Evolutionary conservation across 1,139 yeast species (phyloP), one percentile per base, ranked within the genome.

Genomic region (Pichia sp.): DNA sequence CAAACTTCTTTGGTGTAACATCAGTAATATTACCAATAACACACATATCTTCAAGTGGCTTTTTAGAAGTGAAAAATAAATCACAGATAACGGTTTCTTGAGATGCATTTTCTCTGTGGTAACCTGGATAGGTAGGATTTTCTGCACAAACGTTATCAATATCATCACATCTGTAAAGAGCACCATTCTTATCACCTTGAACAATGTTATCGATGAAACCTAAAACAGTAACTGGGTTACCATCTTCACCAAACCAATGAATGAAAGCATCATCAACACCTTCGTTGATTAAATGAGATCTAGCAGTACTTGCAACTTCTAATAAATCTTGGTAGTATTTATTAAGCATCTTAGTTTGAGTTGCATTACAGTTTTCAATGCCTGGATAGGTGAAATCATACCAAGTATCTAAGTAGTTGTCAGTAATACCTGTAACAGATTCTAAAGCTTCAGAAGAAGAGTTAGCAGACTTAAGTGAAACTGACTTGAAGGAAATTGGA

Each of bases 391-490:
- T 44, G 19, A 44, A 6, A 21, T 47, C 47, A 19, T 19, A 15
- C 50, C 50, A 44, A 14, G 47, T 40, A 3, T 44, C 37, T 15
- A 44, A 22, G 17, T 44, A 47, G 10, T 33, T 33, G n/a, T 30
- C 33, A 18, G 34, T 24, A 2, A 34, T 18, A 33, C 50, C 50
- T 11, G 14, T 33, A 28, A 45, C 18, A 11, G 83, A 82, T 88
- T 86, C 83, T 65, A 69, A 76, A 45, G 87, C 86, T 33, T 24
- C 27, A 24, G 27, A 24, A 10, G 81, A 81, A 48, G 90, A 83
- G 62, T 84, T 91, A 34, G 77, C 8, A 10, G 34, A 19, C 12
- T 38, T 38, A 10, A 38, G 17, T n/a, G 31, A 31, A 37, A 37
- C 33, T n/a, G 34, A 24, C 17, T 37, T 10, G 22, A 38, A 27